These are phyloP conservation scores for Fusarium sp. DNA, from an alignment of 2,329 filamentous ascomycete genomes.

Conservation along the genomic window DNA sequence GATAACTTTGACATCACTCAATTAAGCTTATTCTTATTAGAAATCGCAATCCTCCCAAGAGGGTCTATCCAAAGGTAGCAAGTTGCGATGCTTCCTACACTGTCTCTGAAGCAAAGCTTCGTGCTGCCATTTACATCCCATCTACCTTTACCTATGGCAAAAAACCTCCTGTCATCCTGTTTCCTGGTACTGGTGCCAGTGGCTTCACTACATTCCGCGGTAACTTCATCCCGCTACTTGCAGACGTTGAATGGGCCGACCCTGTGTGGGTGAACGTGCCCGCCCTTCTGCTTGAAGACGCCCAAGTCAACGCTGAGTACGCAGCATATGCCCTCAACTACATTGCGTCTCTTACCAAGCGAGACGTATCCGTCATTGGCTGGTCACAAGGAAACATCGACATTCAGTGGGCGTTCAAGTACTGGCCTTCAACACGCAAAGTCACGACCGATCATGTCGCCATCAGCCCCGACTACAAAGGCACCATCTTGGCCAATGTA, in stretches of 20 bases:
- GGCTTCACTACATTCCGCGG: slow-evolving; percentile 9
- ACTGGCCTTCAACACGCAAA: slow-evolving; percentile 20
- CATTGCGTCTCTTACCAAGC: not conserved
- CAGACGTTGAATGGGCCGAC: slow-evolving; percentile 14
- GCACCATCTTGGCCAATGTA: slow-evolving; percentile 3
- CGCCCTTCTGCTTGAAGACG: not conserved
- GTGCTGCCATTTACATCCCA: slow-evolving; percentile 13
- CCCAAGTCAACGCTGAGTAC: slow-evolving; percentile 13
- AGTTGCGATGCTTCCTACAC: slow-evolving; percentile 8
- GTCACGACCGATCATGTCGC: slow-evolving; percentile 9
- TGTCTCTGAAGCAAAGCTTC: not conserved
- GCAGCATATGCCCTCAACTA: slow-evolving; percentile 16
- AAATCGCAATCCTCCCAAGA: not conserved
- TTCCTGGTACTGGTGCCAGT: slow-evolving; percentile 11
- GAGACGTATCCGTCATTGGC: not conserved
- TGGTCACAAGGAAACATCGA: slow-evolving; percentile 24
- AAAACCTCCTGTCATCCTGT: slow-evolving; percentile 7
- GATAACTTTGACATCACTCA: rapidly evolving
- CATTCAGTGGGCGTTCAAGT: slow-evolving; percentile 23
- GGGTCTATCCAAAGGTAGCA: slow-evolving; percentile 8
- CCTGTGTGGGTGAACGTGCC: slow-evolving; percentile 13
- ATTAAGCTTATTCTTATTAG: not conserved
- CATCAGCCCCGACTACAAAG: slow-evolving; percentile 21
- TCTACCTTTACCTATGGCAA: slow-evolving; percentile 4
- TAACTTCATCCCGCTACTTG: slow-evolving; percentile 13